Base-by-base conservation (phyloP, 306 rosid genomes). In the Abrus precatorius region DNA sequence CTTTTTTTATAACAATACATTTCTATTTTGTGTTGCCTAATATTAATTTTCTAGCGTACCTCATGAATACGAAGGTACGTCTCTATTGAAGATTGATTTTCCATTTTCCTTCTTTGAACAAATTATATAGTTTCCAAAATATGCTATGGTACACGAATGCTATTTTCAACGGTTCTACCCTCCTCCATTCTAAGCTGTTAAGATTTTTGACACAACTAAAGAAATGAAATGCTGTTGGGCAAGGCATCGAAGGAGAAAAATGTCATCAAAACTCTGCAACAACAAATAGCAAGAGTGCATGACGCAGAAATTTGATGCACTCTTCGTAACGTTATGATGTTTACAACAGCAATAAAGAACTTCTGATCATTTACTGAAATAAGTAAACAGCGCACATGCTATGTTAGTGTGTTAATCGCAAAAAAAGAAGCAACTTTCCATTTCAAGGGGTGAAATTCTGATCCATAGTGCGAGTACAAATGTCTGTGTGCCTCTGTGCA, bases 181-280 rank as follows among this genome's bases (percentile, higher is more conserved):
- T 30, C 65, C 65, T 29, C 60, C 74, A 47, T 28, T 20, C 74
- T 68, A 69, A 49, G 29, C 43, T 49, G 33, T 45, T 33, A 69
- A 45, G 57, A 64, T 12, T 10, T 65, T n/a, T 65, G 12, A 56
- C 62, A 56, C 62, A 20, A 40, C 38, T 14, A 67, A 44, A 27
- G 38, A 11, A 20, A 44, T 43, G 1, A 67, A 67, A 67, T 67
- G 53, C 9, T 4, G 9, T 27, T 0, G 4, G 36, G 9, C 54
- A 20, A 7, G 49, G 33, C 30, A 40, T 64, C 14, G 4, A 7
- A 40, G 70, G 50, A 61, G 53, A 48, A 45, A 69, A 29, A 48
- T 6, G 20, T 27, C 59, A 13, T 53, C 29, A n/a, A 2, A 14
- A 53, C 20, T 20, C 20, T 20, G 20, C 20, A 20, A 20, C 48